Base-by-base conservation (phyloP, 441 rosid genomes). In the Populus hybrid region DNA sequence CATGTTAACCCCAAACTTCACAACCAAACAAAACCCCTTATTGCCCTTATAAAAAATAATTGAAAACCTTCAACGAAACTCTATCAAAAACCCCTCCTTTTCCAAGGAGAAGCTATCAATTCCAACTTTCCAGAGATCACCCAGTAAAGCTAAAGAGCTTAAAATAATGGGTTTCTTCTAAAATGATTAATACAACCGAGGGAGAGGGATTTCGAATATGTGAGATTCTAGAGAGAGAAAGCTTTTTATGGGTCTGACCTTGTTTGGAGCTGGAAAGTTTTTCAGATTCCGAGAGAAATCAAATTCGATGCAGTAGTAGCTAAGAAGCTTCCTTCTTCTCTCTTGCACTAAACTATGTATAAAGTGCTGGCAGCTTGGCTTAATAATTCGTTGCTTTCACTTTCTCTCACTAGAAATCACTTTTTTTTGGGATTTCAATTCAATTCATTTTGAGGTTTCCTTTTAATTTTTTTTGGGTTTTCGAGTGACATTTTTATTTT, bases 41-140 rank as follows among this genome's bases (percentile, higher is more conserved):
- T 18, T 26, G 66, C 12, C 21, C 42, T 32, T 32, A 28, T 11
- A 42, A 10, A 35, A 75, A 75, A 2, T 18, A 91, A 84, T 18
- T 73, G 69, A 30, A 38, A 77, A 63, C 30, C 4, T 50, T 28
- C 46, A 77, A 77, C 71, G 46, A 38, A 65, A 77, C 21, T 24
- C 21, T 68, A 40, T 64, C 71, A 73, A 21, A 59, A 70, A 59
- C 67, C 36, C 68, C 2, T 14, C 53, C 24, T 76, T 69, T 23
- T 69, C n/a, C 69, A 38, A 34, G 30, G 21, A n/a, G 30, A 69
- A 18, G 30, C 18, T 24, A 59, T 53, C 40, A 59, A 14, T 70
- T 42, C 21, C 66, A 21, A n/a, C 11, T 69, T 53, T 50, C 20
- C 38, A 76, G 69, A 70, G 79, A 77, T 77, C 79, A 77, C 75